Conservation (phyloP, 1,284 basidiomycete genomes). For the Trametes hirsuta region DNA sequence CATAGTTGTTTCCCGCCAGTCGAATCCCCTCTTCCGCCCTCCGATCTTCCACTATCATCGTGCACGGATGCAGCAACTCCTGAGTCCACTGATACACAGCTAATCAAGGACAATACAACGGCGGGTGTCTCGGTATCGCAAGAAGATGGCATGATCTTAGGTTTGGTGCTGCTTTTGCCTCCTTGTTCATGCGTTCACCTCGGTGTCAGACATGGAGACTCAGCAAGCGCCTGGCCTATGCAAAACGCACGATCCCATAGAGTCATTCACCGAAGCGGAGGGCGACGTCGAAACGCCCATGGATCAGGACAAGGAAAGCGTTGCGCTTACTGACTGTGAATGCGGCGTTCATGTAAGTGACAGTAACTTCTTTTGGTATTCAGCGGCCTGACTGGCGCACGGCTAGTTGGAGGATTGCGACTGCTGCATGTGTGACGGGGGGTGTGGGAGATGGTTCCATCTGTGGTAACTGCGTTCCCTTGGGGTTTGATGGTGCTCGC, state of each 20-base stretch:
- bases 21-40: constrained; percentile 39
- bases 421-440: constrained; percentile 63
- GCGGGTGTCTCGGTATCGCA: constrained; percentile 24
- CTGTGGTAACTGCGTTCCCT: constrained; percentile 52
- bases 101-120: constrained; percentile 44
- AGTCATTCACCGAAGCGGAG: constrained; percentile 36
- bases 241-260: constrained; percentile 38
- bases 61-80: constrained; percentile 13
- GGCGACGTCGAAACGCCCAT: background rate
- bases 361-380: too few relatives aligned
- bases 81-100: constrained; percentile 42
- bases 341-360: constrained; percentile 60
- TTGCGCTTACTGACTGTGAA: constrained; percentile 53
- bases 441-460: constrained; percentile 73
- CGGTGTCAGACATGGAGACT: constrained; percentile 48
- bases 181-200: background rate
- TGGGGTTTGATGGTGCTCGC: background rate
- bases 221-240: constrained; percentile 33
- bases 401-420: constrained; percentile 53
- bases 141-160: constrained; percentile 50
- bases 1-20: background rate
- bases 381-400: background rate
- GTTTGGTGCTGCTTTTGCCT: constrained; percentile 27
- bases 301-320: constrained; percentile 18
- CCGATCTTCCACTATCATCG: constrained; percentile 33